A percentile compares a stretch with the other conserved stretches of the same genome.
These are phyloP conservation scores for Solanum chacoense DNA, from an alignment of 305 asterid species.

Conservation along the genomic window DNA sequence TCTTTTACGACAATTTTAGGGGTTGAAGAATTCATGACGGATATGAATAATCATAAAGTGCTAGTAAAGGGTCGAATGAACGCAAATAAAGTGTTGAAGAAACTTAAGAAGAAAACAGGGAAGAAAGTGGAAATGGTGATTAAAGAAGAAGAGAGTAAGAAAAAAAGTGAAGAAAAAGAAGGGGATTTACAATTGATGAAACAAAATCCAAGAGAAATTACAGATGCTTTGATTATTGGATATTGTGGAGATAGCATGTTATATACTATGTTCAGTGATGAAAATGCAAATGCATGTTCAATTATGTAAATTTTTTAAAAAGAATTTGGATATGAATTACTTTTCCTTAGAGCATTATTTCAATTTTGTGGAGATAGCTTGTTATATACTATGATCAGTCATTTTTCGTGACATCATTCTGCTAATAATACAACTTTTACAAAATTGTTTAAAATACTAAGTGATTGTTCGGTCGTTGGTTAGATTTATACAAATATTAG, in stretches of 20 bases:
- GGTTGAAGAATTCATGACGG: slow-evolving; percentile 47
- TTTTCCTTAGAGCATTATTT: not conserved
- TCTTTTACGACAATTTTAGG: slow-evolving; percentile 20
- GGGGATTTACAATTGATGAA: slow-evolving; percentile 4
- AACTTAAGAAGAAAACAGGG: slow-evolving; percentile 48
- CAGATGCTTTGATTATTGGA: slow-evolving; percentile 18
- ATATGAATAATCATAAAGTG: slow-evolving; percentile 47
- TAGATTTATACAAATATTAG: not conserved
- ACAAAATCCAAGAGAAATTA: slow-evolving; percentile 2
- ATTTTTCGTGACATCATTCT: not conserved
- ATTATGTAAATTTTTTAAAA: slow-evolving; percentile 13
- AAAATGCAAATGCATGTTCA: slow-evolving; percentile 65
- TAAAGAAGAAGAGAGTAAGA: slow-evolving; percentile 13
- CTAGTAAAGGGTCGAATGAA: slow-evolving; percentile 37
- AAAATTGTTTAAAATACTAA: not conserved
- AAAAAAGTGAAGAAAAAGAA: not conserved
- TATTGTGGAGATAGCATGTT: slow-evolving; percentile 28
- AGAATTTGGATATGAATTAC: not conserved
- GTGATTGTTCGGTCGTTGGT: rapidly evolving
- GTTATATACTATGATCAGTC: not conserved
- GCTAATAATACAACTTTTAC: not conserved
- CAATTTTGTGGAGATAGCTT: not conserved
- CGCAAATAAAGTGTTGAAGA: slow-evolving; percentile 46
- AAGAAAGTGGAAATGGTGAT: slow-evolving; percentile 40
- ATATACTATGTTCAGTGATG: slow-evolving; percentile 55